Evolutionary conservation across 169 alveolate species (phyloP).

Genomic region (Plasmodium gallinaceum): DNA sequence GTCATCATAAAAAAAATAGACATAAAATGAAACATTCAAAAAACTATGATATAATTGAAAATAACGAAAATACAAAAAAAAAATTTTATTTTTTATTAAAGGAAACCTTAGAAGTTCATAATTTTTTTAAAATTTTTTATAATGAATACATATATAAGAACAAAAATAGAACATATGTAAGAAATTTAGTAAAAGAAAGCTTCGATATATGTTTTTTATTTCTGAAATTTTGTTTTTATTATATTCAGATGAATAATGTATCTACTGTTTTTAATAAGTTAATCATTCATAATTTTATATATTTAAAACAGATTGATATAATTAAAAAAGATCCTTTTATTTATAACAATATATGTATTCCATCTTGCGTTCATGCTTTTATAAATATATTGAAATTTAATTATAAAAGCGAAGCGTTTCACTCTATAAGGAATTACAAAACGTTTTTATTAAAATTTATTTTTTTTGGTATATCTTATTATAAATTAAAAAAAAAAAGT

Average conservation of each 20-base stretch:
- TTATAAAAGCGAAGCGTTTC: constrained; percentile 39
- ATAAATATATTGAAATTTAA: constrained; percentile 56
- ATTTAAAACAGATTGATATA: constrained; percentile 63
- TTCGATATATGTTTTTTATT: constrained; percentile 67
- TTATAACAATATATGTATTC: constrained; percentile 50
- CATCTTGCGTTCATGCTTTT: constrained; percentile 55
- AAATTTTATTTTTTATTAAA: constrained; percentile 13
- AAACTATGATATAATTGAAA: not conserved
- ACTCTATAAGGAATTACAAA: constrained; percentile 19
- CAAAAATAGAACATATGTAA: constrained; percentile 27
- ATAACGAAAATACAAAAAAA: not conserved
- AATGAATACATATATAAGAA: constrained; percentile 69
- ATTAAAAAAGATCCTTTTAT: constrained; percentile 7
- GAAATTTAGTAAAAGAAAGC: constrained; percentile 35
- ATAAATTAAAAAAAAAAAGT: constrained; percentile 42
- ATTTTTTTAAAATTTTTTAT: constrained; percentile 37
- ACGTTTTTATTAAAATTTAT: constrained; percentile 17
- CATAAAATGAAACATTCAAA: not conserved
- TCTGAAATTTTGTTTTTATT: constrained; percentile 48
- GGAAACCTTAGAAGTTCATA: constrained; percentile 24
- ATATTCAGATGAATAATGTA: not conserved
- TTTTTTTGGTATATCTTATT: constrained; percentile 32
- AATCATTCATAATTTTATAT: constrained; percentile 43
- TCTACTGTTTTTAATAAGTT: not conserved
- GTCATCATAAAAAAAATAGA: not conserved